Base-by-base conservation (phyloP, 495 filamentous ascomycete genomes). In the Emericellopsis terricola region DNA sequence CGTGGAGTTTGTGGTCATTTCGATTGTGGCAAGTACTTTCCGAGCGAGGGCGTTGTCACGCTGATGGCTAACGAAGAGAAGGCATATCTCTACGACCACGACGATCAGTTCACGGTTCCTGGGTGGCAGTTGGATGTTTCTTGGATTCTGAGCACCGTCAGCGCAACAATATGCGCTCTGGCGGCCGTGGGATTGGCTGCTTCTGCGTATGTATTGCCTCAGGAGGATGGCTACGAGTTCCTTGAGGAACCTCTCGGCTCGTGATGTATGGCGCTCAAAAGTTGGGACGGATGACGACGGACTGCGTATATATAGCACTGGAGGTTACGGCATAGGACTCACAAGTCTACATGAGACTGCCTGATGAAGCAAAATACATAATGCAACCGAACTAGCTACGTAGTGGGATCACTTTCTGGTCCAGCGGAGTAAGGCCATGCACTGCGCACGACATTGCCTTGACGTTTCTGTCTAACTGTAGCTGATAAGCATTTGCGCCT, bases 191-290 rank as follows among this genome's bases (percentile, higher is more conserved):
- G 63, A 13, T 49, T 96, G 30, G 55, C 71, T 2, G 56, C 72
- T 7, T 72, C 79, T 3, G 76, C 69, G 8, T 61, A 67, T 36
- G 47, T 78, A 8, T 50, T 94, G 31, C 81, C 85, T 2, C 64
- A 71, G 1, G 86, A 94, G 51, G 84, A 77, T 37, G 84, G 80
- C 8, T 94, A 94, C 56, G 80, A 89, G 51, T 59, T 80, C 29
- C 44, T 56, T 14, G 40, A 51, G 16, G 52, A 58, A 14, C 47
- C 50, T 6, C n/a, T 44, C 10, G 46, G 50, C 26, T 40, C 44
- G 19, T 54, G 45, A 46, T 13, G 15, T 32, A 1, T n/a, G n/a
- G 23, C n/a, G n/a, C n/a, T n/a, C n/a, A n/a, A n/a, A n/a, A n/a
- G n/a, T n/a, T n/a, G n/a, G n/a, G n/a, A n/a, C n/a, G n/a, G n/a